Evolutionary conservation across 306 rosid species (phyloP).

Genomic region (Medicago ruthenica): DNA sequence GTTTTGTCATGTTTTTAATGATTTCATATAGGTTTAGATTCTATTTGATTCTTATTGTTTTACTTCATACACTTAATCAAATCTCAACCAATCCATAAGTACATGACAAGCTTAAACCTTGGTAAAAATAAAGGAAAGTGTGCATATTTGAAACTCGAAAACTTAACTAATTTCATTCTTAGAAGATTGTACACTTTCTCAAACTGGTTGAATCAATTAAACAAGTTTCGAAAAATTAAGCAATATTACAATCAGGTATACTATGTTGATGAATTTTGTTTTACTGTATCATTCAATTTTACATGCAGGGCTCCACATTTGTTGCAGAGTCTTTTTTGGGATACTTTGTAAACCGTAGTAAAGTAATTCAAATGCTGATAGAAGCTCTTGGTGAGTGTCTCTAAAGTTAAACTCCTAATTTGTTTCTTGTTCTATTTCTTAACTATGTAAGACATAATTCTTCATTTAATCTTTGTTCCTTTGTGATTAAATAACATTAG

Average conservation of each 20-base stretch:
- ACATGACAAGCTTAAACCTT: too few relatives aligned
- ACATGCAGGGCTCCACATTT: conserved; percentile 73
- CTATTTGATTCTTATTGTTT: too few relatives aligned
- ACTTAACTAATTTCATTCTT: too few relatives aligned
- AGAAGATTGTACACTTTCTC: too few relatives aligned
- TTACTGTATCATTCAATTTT: conserved; percentile 34
- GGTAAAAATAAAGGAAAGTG: too few relatives aligned
- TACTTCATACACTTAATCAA: too few relatives aligned
- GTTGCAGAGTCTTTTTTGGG: conserved; percentile 58
- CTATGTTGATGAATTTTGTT: conserved; percentile 1
- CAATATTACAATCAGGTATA: neutral
- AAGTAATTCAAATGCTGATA: conserved; percentile 70
- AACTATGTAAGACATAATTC: conserved; percentile 3
- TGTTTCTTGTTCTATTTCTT: conserved; percentile 4
- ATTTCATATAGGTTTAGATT: too few relatives aligned
- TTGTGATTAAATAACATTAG: too few relatives aligned
- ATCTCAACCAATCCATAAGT: too few relatives aligned
- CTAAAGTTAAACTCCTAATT: conserved; percentile 23
- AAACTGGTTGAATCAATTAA: too few relatives aligned
- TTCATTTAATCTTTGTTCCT: conserved; percentile 2
- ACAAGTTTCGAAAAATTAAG: conserved; percentile 7
- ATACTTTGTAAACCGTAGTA: conserved; percentile 62
- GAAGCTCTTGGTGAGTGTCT: conserved; percentile 82
- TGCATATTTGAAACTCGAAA: too few relatives aligned
- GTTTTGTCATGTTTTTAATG: too few relatives aligned